Base-by-base conservation (phyloP, 2,329 filamentous ascomycete species). In the Aspergillus pseudotamarii region DNA sequence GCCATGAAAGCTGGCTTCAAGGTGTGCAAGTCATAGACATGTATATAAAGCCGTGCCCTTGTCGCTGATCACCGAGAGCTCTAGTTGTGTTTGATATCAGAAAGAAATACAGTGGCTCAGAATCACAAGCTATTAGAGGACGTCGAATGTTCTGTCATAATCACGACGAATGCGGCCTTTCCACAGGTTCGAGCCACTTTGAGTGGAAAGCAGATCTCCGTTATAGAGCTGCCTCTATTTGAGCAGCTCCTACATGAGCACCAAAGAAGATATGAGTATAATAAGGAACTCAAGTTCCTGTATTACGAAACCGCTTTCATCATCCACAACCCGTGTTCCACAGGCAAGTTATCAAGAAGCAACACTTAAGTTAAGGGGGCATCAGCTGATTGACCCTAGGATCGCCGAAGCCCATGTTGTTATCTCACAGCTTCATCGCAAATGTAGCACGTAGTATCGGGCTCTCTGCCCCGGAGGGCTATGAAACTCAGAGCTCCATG, bases 11-110 rank as follows among this genome's bases (percentile, higher is more conserved):
- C 51, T 55, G 51, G 51, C 51, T 55, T 55, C 51, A 55, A 55
- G 51, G 51, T 55, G 51, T 55, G 51, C 51, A 36, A 55, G 51
- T 55, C 51, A 55, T 55, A n/a, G 51, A 55, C 51, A 55, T 55
- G 51, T 55, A 55, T 55, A 55, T 38, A 38, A 14, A 26, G 32
- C 51, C n/a, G 51, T 38, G 21, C 51, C 51, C 12, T 55, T 55
- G 51, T 55, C 51, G 51, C 51, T 55, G 51, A 55, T 55, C 51
- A 51, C 51, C 26, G 51, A 55, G 51, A 55, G 51, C 51, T 55
- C n/a, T 55, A 55, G 51, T 55, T 55, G n/a, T 55, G 36, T 21
- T 55, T 55, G 51, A 9, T 38, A 19, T 55, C 51, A 26, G 51
- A 55, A 32, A 38, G 51, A 26, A 55, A 55, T 34, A 38, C 32